A percentile compares a stretch with the other conserved stretches of the same genome.
Conservation (phyloP, 768 basidiomycete species). For the Boletus vermiculosoides region DNA sequence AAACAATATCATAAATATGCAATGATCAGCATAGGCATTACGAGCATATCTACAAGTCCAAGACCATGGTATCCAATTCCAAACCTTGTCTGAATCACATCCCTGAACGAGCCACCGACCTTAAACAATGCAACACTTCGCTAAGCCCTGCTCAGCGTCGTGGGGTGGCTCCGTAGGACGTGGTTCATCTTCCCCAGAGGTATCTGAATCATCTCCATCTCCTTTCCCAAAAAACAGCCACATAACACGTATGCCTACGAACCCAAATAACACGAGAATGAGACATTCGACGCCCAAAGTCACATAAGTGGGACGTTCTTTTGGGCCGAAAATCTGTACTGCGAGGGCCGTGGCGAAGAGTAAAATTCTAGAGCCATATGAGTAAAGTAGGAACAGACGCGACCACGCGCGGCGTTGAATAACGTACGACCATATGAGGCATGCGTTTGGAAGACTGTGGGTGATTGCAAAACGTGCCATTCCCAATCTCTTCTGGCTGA, state of each 20-base stretch:
- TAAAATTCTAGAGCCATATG: not conserved
- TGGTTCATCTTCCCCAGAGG: not conserved
- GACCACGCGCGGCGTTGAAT: not conserved
- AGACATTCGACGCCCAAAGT: constrained; percentile 8
- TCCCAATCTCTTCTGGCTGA: constrained; percentile 2
- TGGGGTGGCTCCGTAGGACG: no score
- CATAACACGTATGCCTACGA: not conserved
- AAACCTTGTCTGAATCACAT: not conserved
- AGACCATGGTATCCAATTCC: not conserved
- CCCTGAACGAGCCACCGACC: not conserved
- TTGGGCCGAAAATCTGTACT: constrained; percentile 11
- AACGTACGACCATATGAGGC: constrained; percentile 18
- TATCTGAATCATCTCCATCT: not conserved
- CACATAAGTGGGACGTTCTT: not conserved
- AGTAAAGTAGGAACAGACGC: not conserved
- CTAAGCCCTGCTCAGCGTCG: not conserved
- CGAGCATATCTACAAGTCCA: not conserved
- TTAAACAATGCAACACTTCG: not conserved
- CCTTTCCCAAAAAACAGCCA: not conserved
- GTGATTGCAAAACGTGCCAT: constrained; percentile 13
- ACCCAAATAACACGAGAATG: not conserved
- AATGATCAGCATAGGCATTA: not conserved
- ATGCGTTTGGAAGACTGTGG: constrained; percentile 15
- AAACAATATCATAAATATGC: not conserved
- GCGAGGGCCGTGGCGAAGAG: constrained; percentile 10